Conservation (phyloP, 768 basidiomycete genomes). For the Calocera viscosa region DNA sequence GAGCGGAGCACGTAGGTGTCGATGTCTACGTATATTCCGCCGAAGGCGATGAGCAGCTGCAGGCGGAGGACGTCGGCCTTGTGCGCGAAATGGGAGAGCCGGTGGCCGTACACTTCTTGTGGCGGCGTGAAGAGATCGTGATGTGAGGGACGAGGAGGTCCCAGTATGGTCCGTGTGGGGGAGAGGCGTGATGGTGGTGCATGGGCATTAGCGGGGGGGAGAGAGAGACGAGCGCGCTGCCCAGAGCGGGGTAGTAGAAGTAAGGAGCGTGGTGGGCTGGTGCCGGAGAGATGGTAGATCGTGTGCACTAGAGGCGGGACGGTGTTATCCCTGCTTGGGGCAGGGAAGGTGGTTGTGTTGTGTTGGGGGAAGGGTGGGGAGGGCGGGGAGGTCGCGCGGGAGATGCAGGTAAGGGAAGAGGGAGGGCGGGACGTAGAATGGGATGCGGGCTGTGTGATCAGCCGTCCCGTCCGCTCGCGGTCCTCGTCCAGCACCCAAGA, state of each 20-base stretch:
- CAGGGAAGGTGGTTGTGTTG: not conserved
- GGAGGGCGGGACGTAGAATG: too few species aligned
- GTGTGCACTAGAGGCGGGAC: not conserved
- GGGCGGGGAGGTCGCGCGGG: too few species aligned
- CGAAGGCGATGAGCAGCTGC: slow-evolving; percentile 24
- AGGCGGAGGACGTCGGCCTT: slow-evolving; percentile 26
- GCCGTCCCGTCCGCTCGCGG: not conserved
- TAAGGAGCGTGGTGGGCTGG: slow-evolving; percentile 19
- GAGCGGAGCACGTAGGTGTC: slow-evolving; percentile 24
- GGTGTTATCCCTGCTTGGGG: not conserved
- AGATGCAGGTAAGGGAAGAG: too few species aligned
- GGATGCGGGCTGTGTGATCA: too few species aligned
- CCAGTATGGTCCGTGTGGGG: slow-evolving; percentile 6
- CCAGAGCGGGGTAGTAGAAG: slow-evolving; percentile 15
- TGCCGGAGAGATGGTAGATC: slow-evolving; percentile 5
- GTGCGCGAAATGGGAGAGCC: slow-evolving; percentile 24
- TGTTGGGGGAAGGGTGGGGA: too few species aligned
- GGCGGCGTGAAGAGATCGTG: not conserved
- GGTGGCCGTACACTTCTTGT: not conserved
- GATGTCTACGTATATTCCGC: slow-evolving; percentile 28
- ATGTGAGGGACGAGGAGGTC: not conserved
- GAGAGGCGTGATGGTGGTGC: slow-evolving; percentile 2
- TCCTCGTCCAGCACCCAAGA: not conserved
- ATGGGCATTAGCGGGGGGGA: not conserved
- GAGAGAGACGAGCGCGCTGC: not conserved